phyloP scores from a whole-genome alignment of 225 moss, liverwort and hornwort species.

The Pleurozium schreberi region DNA sequence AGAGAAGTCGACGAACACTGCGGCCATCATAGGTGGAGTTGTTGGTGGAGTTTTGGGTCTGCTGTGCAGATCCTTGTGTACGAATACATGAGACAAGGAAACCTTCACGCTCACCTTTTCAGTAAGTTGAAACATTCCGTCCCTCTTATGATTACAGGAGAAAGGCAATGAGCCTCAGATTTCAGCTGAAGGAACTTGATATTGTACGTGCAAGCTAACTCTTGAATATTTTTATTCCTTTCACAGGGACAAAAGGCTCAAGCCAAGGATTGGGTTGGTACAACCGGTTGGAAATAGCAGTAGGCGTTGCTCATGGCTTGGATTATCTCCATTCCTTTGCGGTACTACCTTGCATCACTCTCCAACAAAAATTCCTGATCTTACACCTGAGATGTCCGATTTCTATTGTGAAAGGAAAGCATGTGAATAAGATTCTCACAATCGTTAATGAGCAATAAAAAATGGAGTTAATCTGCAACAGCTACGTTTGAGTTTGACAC shows the following conservation, averaged over 20 bases:
- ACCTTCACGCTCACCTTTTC: constrained; percentile 46
- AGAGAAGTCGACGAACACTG: background rate
- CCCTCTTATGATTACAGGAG: background rate
- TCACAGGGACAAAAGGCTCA: constrained; percentile 7
- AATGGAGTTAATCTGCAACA: background rate
- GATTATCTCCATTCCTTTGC: constrained; percentile 45
- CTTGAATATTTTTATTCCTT: background rate
- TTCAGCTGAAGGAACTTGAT: background rate
- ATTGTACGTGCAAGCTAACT: background rate
- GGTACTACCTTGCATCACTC: background rate
- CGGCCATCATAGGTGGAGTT: constrained; percentile 1
- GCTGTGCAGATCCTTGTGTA: constrained; percentile 53
- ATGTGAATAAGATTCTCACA: background rate
- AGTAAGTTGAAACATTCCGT: constrained; percentile 8
- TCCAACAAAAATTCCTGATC: background rate
- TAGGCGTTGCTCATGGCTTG: constrained; percentile 43
- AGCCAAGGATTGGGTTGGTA: constrained; percentile 31
- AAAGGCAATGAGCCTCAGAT: background rate
- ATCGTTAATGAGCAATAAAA: background rate
- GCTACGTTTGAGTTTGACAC: background rate
- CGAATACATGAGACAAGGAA: constrained; percentile 57
- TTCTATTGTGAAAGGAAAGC: background rate
- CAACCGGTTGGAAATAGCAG: constrained; percentile 50
- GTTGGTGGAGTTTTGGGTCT: background rate
- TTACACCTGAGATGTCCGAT: background rate